Base-by-base conservation (phyloP, 73 alveolate species). In the Uronychia binucleata region DNA sequence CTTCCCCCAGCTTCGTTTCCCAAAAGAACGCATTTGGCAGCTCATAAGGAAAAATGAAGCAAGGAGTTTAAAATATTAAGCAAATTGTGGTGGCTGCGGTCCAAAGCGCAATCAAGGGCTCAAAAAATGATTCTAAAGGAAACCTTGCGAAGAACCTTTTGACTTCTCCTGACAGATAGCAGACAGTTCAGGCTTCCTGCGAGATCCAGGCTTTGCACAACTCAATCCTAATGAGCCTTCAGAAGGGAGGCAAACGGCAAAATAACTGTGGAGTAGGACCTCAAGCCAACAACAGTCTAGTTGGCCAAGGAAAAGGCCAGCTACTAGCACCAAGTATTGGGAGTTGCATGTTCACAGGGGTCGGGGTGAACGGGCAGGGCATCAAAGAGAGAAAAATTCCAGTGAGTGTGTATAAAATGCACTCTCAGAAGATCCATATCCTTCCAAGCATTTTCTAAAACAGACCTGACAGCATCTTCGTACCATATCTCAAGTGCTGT, bases 321-420 rank as follows among this genome's bases (percentile, higher is more conserved):
- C 5, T 46, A 46, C 5, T 46, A 46, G 19, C 19, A 19, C 19
- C 67, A 5, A 11, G 67, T 11, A 46, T 46, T 46, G n/a, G 19
- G 5, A 11, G 5, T 46, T n/a, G n/a, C n/a, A n/a, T n/a, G n/a
- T n/a, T n/a, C n/a, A n/a, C n/a, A n/a, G n/a, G n/a, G n/a, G n/a
- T n/a, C n/a, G n/a, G n/a, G n/a, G n/a, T n/a, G n/a, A n/a, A n/a
- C n/a, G n/a, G 67, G 5, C n/a, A 11, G 67, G 67, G 67, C 67
- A 46, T 11, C 67, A 86, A 86, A 34, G 92, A 86, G 19, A 86
- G 92, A 58, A 86, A 86, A 60, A 86, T 86, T 30, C 92, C 92
- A 1, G 46, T 32, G 34, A 76, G 86, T 34, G 87, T 86, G 31
- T 78, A 33, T 28, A 86, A 86, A 32, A 85, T 86, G n/a, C 92